phyloP scores from a whole-genome alignment of 2,329 filamentous ascomycete species.

The Bipolaris cookei region DNA sequence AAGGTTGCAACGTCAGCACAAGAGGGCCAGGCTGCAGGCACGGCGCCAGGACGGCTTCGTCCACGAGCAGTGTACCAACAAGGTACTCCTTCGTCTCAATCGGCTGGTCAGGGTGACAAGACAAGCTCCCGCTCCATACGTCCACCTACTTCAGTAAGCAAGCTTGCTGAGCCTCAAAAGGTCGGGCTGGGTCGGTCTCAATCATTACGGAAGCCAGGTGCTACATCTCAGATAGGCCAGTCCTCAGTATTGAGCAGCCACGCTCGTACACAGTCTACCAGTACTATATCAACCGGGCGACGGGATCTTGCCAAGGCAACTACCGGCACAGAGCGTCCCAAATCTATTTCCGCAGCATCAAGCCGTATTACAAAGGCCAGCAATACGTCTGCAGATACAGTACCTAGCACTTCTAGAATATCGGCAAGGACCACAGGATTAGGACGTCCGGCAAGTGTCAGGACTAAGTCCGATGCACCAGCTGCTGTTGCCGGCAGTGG shows the following conservation, averaged over 20 bases:
- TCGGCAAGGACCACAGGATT: constrained; percentile 35
- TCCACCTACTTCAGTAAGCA: constrained; percentile 27
- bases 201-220: constrained; percentile 39
- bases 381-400: constrained; percentile 16
- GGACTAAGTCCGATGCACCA: constrained; percentile 23
- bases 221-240: constrained; percentile 25
- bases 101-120: constrained; percentile 13
- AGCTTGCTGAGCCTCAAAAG: constrained; percentile 24
- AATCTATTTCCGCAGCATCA: constrained; percentile 30
- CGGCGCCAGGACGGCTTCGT: constrained; percentile 27
- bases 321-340: constrained; percentile 30
- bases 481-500: constrained; percentile 14
- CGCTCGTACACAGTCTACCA: constrained; percentile 38
- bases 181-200: constrained; percentile 34
- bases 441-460: constrained; percentile 36
- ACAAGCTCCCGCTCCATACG: constrained; percentile 22
- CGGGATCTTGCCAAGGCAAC: constrained; percentile 25
- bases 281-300: constrained; percentile 19
- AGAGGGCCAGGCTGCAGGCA: constrained; percentile 4
- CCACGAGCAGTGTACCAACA: constrained; percentile 43
- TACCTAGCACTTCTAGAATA: constrained; percentile 15
- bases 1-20: constrained; percentile 1
- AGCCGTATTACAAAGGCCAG: constrained; percentile 13
- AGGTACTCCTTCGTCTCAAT: constrained; percentile 17
- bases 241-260: constrained; percentile 23